Base-by-base conservation (phyloP, 2,329 filamentous ascomycete species). In the Trichoderma sp. region DNA sequence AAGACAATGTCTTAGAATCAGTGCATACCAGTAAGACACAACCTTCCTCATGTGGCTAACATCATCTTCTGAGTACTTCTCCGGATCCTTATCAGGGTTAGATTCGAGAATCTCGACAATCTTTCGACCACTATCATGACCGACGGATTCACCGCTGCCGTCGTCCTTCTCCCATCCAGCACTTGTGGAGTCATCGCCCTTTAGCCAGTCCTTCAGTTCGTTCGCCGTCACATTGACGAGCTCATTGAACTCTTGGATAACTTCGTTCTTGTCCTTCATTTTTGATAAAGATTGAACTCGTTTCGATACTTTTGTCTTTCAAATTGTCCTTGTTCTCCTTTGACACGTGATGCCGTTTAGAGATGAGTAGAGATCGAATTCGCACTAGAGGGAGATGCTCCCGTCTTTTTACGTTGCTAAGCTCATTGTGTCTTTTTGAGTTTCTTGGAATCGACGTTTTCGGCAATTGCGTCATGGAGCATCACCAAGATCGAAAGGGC, bases 161-260 rank as follows among this genome's bases (percentile, higher is more conserved):
- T 88, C 86, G 71, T 89, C 87, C 78, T 92, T 92, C 56, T 82
- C 83, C 91, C 90, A 92, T 3, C 91, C 91, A 1, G 91, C 87
- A 21, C 85, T 86, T 65, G 86, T 85, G 11, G 90, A 92, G 38
- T 90, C 86, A n/a, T 88, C 86, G 7, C 87, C 86, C 77, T 89
- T 86, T 29, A 93, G 87, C 91, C 91, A 93, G 29, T 87, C 84
- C 78, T 91, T 86, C 18, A 93, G 86, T 77, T 93, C 91, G 2
- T 85, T 81, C 2, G 90, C 85, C 12, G 86, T 88, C 91, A 93
- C 93, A 82, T 93, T 93, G 81, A 93, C 90, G 64, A 92, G 83
- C 53, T 89, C 86, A 77, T 93, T 92, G 85, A 92, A 93, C 80
- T 93, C 91, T 67, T 88, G 87, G 77, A 83, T 80, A 53, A 83